Base-by-base conservation (phyloP, 805 yeast genomes). In the Pichia membranifaciens region DNA sequence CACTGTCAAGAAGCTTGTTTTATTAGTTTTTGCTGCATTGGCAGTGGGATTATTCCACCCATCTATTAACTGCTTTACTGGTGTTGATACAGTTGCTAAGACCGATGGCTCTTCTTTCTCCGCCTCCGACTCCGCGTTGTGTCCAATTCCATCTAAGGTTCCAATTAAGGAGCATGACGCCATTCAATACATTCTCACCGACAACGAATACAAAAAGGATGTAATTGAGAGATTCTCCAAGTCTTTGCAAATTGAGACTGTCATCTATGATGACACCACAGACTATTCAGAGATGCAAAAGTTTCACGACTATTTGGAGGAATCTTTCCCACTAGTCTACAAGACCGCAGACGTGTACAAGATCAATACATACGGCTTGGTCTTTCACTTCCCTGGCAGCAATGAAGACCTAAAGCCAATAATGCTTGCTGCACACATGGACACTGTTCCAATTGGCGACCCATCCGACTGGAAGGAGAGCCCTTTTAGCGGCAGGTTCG, bases 391-490 rank as follows among this genome's bases (percentile, higher is more conserved):
- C 76, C 59, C 72, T 49, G 95, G 95, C 6, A 61, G 75, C 5
- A 58, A 75, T 41, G 34, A 55, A 10, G 48, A 60, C 3, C 66
- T 81, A 52, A 81, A 82, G 60, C 95, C 95, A 13, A 54, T 81
- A 23, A 58, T 87, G 64, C 68, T 85, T 43, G 77, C 84, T 57
- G 90, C 91, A 1, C 95, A 87, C 60, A 84, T 78, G 61, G 95
- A 86, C 58, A 87, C 82, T 4, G 95, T 87, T 21, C 95, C 95
- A 1, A 83, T 84, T 9, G 84, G 80, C 53, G 64, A 65, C 17
- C 75, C 73, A 28, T 38, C 20, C 28, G 62, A 76, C 47, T 87
- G 95, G 95, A 66, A 67, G 0, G 70, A 78, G 58, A 81, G 81
- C 10, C 95, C 95, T 3, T 84, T 79, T 49, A 61, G 71, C 16